Evolutionary conservation across 1,284 basidiomycete species (phyloP).

Genomic region (Schizophyllum amplum): DNA sequence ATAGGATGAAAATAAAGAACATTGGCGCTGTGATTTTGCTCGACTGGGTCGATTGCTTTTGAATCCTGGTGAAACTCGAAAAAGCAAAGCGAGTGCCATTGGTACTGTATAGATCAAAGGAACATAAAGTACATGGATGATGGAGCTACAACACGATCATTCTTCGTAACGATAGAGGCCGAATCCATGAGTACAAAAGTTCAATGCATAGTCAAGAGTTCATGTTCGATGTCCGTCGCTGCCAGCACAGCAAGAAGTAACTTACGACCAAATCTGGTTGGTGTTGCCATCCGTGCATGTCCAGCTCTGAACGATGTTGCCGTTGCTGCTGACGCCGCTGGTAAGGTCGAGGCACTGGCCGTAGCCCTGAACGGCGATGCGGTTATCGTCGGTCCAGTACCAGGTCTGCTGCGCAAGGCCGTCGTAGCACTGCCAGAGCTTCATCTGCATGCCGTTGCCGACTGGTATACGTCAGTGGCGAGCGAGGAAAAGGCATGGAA

Average conservation of each 20-base stretch:
- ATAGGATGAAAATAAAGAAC: no score
- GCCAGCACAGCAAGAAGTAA: background rate
- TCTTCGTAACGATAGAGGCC: background rate
- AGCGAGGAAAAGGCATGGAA: constrained; percentile 6
- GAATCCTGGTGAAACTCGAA: no score
- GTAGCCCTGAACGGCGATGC: constrained; percentile 9
- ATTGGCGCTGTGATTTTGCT: no score
- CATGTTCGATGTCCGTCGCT: background rate
- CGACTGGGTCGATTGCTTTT: no score
- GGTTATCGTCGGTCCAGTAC: constrained; percentile 15
- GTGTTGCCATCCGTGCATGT: constrained; percentile 2
- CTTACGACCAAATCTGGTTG: constrained; percentile 1
- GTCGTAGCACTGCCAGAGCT: constrained; percentile 18
- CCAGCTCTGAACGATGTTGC: constrained; percentile 1
- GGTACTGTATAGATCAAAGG: no score
- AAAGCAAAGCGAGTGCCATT: no score
- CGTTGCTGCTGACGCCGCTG: background rate
- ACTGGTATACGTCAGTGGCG: constrained; percentile 8
- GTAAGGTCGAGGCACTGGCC: constrained; percentile 8
- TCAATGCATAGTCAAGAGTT: background rate
- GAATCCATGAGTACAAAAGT: background rate
- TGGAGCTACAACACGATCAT: background rate
- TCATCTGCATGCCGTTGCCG: constrained; percentile 14
- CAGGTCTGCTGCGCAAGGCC: constrained; percentile 16
- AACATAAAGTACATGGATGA: background rate